phyloP scores from a whole-genome alignment of 768 basidiomycete genomes.

The Lentinus tigrinus region DNA sequence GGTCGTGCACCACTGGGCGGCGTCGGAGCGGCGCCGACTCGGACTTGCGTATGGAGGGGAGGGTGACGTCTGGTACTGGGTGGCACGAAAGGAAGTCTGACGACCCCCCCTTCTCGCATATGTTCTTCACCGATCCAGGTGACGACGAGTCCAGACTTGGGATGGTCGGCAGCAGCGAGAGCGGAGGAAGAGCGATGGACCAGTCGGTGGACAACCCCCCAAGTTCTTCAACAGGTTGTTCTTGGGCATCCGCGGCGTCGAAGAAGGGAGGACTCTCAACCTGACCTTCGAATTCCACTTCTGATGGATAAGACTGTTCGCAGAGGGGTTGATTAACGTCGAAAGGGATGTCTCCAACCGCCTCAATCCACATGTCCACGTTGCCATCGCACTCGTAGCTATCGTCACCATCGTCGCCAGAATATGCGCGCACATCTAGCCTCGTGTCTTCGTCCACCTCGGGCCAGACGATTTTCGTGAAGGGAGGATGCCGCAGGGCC shows the following conservation, averaged over 20 bases:
- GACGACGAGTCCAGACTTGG: background rate
- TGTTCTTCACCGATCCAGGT: background rate
- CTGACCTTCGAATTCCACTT: too few species aligned
- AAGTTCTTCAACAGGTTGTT: background rate
- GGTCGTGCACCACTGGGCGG: conserved; percentile 5
- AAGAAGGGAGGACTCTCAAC: too few species aligned
- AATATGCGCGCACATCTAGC: conserved; percentile 13
- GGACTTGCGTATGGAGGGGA: background rate
- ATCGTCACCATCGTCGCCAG: conserved; percentile 8
- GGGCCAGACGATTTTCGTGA: conserved; percentile 1
- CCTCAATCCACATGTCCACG: background rate
- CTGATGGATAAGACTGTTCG: too few species aligned
- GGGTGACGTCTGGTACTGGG: background rate
- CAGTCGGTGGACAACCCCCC: background rate
- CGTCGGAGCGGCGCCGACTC: conserved; percentile 10
- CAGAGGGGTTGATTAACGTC: background rate
- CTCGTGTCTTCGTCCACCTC: conserved; percentile 6
- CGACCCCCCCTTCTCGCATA: too few species aligned
- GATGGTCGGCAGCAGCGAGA: background rate
- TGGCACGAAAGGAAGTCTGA: background rate
- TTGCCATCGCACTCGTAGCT: background rate
- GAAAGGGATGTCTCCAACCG: conserved; percentile 6
- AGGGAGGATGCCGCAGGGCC: conserved; percentile 2
- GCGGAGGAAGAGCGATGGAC: background rate
- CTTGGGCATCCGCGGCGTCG: background rate